Percentiles rank a stretch among this genome's conserved stretches.
Conservation (phyloP, 345 rosid species). For the Heritiera littoralis region DNA sequence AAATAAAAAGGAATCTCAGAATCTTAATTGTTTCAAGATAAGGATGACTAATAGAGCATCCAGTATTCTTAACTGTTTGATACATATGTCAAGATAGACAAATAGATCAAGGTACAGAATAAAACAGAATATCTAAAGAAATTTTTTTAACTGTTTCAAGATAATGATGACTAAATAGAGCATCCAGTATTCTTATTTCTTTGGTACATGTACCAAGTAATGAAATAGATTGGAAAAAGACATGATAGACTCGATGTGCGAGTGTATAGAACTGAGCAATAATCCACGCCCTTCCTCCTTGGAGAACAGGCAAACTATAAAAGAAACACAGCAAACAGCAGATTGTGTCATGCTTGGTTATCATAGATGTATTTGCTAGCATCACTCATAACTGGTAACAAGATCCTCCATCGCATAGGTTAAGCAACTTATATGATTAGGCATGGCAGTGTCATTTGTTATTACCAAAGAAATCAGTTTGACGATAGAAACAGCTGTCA, state of each 20-base stretch:
- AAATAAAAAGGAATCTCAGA: background rate
- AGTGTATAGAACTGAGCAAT: background rate
- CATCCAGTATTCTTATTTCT: background rate
- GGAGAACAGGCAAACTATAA: background rate
- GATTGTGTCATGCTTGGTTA: background rate
- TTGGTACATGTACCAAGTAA: background rate
- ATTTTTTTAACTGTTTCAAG: background rate
- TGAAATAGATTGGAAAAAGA: background rate
- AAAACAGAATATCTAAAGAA: background rate
- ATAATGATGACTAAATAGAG: background rate
- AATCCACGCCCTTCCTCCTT: background rate
- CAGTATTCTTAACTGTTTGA: background rate
- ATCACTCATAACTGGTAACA: background rate
- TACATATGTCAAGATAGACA: background rate
- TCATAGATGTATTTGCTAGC: background rate
- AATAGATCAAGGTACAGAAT: background rate
- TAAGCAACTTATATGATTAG: background rate
- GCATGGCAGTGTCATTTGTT: background rate
- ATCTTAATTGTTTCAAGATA: background rate
- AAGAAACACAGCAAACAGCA: background rate
- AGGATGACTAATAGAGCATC: background rate
- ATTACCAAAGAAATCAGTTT: background rate
- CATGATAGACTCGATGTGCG: background rate
- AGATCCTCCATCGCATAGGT: background rate
- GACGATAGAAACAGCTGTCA: background rate